Evolutionary conservation across 2,329 filamentous ascomycete genomes (phyloP), one percentile per base, ranked within the genome.

Genomic region (Pseudogymnoascus sp.): DNA sequence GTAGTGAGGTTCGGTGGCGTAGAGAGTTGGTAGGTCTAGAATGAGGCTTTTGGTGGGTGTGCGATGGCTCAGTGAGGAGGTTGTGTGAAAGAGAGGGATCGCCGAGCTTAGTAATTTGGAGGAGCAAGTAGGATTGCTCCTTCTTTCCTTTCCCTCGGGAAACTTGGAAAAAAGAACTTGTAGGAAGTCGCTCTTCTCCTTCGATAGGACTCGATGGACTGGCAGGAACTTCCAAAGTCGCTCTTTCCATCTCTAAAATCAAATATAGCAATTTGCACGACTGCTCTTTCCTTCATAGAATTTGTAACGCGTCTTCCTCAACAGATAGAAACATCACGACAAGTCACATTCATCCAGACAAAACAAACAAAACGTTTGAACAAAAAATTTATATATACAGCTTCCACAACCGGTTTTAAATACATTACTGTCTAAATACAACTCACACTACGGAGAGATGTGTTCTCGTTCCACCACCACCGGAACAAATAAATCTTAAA

Each of bases 351-450:
- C 5, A 19, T 4, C 6, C 5, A 52, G 10, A 10, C 5, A 16
- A 52, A 31, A 26, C 2, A 14, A 8, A 4, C 4, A 10, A 14
- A 8, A 4, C 4, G 16, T 52, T 49, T n/a, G 7, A 49, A 16
- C 6, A 7, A 26, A 26, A 6, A 16, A 31, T 52, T 11, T 14
- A 6, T 52, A 52, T 52, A 52, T 52, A 52, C 26, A 52, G 14
- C n/a, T 52, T 52, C 45, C 45, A 52, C 45, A 52, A 52, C 31
- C 45, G 6, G 23, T 52, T 52, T 52, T 52, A 52, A 52, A 52
- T 52, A 52, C 45, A 52, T 43, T 43, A 43, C 19, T 43, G 39
- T 43, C 39, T 16, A 43, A 43, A 43, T 19, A 43, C 23, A 26
- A 19, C 19, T 19, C 23, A 4, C 23, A 26, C 39, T 43, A 43